These are phyloP conservation scores for Xylaria castorea DNA, from an alignment of 495 filamentous ascomycete genomes.

Conservation along the genomic window DNA sequence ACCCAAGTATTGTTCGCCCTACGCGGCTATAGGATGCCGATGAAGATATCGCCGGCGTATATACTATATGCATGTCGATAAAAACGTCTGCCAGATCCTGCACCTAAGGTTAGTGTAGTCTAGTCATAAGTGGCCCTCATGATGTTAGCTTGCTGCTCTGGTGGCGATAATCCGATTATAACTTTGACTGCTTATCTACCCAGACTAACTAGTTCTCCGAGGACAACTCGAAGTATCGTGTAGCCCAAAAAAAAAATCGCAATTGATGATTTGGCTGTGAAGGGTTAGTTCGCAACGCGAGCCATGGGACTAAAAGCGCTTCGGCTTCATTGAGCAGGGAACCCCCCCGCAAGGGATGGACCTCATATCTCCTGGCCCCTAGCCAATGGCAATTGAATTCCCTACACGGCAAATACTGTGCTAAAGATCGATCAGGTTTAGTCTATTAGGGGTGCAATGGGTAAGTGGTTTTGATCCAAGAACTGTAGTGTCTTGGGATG, in stretches of 20 bases:
- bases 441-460: neutral
- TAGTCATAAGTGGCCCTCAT: constrained; percentile 4
- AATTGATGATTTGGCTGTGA: neutral
- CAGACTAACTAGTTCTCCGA: neutral
- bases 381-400: constrained; percentile 1
- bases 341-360: neutral
- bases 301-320: neutral
- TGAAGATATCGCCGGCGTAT: constrained; percentile 15
- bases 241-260: neutral
- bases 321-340: constrained; percentile 2
- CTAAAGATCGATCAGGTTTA: constrained; percentile 12
- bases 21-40: constrained; percentile 3
- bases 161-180: neutral
- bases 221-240: neutral
- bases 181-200: neutral
- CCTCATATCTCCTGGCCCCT: neutral
- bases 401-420: neutral
- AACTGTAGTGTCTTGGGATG: neutral
- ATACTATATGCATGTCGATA: constrained; percentile 26
- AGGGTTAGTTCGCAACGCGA: constrained; percentile 3
- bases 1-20: constrained; percentile 17
- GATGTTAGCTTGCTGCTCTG: neutral
- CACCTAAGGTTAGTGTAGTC: neutral
- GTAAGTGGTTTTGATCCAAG: constrained; percentile 1
- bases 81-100: constrained; percentile 20